These are phyloP conservation scores for Cladosporium sp. DNA, from an alignment of 2,329 filamentous ascomycete species.

Conservation along the genomic window DNA sequence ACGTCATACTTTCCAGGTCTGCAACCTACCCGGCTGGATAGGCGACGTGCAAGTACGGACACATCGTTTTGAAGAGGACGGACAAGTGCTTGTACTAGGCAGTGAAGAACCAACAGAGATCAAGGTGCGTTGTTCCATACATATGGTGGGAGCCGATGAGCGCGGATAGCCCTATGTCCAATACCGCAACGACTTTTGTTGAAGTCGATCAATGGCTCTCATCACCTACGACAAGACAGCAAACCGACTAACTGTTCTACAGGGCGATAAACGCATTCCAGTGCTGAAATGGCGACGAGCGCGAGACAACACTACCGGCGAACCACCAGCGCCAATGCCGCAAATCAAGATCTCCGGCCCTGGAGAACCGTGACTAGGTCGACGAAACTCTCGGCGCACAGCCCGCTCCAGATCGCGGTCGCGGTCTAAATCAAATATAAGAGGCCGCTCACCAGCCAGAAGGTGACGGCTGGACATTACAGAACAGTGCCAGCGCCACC, in stretches of 20 bases:
- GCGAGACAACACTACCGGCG: constrained; percentile 27
- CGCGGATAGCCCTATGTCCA: too few relatives aligned
- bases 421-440: background rate
- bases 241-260: background rate
- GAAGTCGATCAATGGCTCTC: background rate
- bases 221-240: background rate
- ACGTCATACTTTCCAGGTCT: constrained; percentile 35
- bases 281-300: constrained; percentile 34
- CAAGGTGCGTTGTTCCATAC: constrained; percentile 24
- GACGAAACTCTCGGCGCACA: constrained; percentile 7
- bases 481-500: too few relatives aligned
- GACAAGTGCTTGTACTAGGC: constrained; percentile 34
- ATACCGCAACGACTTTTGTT: too few relatives aligned
- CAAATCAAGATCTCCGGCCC: constrained; percentile 36
- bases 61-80: constrained; percentile 35
- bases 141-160: background rate
- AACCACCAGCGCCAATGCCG: constrained; percentile 32
- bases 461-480: background rate
- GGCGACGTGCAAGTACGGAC: constrained; percentile 34
- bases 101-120: constrained; percentile 36
- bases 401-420: constrained; percentile 11
- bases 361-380: constrained; percentile 30
- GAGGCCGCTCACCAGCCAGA: constrained; percentile 6
- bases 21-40: constrained; percentile 36
- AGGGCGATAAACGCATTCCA: constrained; percentile 35